These are phyloP conservation scores for Zygotorulaspora mrakii DNA, from an alignment of 1,139 yeast species.

Conservation along the genomic window DNA sequence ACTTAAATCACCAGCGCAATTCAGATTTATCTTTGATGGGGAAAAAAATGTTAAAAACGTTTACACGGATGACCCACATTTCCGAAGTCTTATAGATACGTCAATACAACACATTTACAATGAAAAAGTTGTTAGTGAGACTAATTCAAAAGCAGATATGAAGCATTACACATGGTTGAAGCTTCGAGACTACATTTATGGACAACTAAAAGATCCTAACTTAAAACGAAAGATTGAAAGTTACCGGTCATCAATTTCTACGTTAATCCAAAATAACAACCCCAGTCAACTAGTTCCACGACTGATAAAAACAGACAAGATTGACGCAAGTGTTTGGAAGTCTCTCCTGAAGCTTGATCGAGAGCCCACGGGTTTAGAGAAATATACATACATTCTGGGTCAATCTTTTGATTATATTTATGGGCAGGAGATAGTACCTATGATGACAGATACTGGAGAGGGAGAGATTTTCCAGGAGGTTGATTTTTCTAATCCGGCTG, in stretches of 20 bases:
- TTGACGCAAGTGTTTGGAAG: slow-evolving; percentile 16
- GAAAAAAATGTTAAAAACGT: slow-evolving; percentile 9
- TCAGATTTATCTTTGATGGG: slow-evolving; percentile 13
- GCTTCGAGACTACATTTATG: slow-evolving; percentile 25
- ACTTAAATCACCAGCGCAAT: slow-evolving; percentile 4
- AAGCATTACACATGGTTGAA: slow-evolving; percentile 25
- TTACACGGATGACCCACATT: slow-evolving; percentile 16
- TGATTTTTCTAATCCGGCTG: slow-evolving; percentile 68
- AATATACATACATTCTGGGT: slow-evolving; percentile 21
- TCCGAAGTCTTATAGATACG: slow-evolving; percentile 16
- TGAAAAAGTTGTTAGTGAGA: slow-evolving; percentile 16
- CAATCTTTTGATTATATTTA: slow-evolving; percentile 22
- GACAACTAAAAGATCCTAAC: slow-evolving; percentile 19
- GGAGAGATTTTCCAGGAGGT: slow-evolving; percentile 21
- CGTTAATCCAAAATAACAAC: slow-evolving; percentile 20
- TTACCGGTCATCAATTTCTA: slow-evolving; percentile 14
- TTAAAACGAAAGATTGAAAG: slow-evolving; percentile 4
- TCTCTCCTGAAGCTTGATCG: slow-evolving; percentile 8
- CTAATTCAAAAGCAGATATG: slow-evolving; percentile 11
- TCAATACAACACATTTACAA: slow-evolving; percentile 22
- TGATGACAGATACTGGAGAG: slow-evolving; percentile 16
- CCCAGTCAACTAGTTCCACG: slow-evolving; percentile 21
- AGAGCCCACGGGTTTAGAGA: slow-evolving; percentile 12
- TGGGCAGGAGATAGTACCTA: slow-evolving; percentile 30
- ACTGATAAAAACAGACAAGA: slow-evolving; percentile 16